Base-by-base conservation (phyloP, 805 yeast genomes). In the Pichia rugopelliculosa region DNA sequence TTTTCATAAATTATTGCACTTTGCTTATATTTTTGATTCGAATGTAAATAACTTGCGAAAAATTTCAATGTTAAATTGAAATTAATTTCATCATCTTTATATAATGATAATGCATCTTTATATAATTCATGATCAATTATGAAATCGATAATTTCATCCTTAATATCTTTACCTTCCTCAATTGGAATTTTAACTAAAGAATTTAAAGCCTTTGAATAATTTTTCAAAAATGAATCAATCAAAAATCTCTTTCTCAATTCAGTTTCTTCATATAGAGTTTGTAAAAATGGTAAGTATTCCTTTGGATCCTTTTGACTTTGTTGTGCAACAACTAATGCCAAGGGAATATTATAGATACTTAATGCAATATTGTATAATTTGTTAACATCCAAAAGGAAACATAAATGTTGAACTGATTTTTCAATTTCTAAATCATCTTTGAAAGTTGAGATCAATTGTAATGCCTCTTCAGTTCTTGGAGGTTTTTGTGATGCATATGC, bases 251-350 rank as follows among this genome's bases (percentile, higher is more conserved):
- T 79, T 51, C 96, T 77, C 47, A 80, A 64, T 6, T 77, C 82
- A 0, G 77, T 68, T 63, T 84, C 86, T 37, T 76, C 77, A 55
- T 87, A 84, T 46, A 93, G 70, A 42, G 80, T 75, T 59, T 88
- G 96, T 54, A 93, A 73, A 65, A 93, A 93, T 44, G 99, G 96
- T 45, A 93, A 69, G 57, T 93, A 93, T 65, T 93, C 99, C 59
- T 90, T 88, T 22, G 99, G 99, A 68, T 93, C 99, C 73, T 84
- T 90, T 65, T 91, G 98, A 0, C 97, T 89, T 59, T 89, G 93
- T 62, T 95, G 98, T 0, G 99, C 99, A 50, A 93, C 82, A 12
- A 76, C 73, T 48, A 93, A 73, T 0, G 98, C 79, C 57, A 91
- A 70, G 48, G 82, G 81, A 38, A 93, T 81, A 61, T 93, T 84